These are phyloP conservation scores for Gossypium laxum DNA, from an alignment of 441 rosid species.

Conservation along the genomic window DNA sequence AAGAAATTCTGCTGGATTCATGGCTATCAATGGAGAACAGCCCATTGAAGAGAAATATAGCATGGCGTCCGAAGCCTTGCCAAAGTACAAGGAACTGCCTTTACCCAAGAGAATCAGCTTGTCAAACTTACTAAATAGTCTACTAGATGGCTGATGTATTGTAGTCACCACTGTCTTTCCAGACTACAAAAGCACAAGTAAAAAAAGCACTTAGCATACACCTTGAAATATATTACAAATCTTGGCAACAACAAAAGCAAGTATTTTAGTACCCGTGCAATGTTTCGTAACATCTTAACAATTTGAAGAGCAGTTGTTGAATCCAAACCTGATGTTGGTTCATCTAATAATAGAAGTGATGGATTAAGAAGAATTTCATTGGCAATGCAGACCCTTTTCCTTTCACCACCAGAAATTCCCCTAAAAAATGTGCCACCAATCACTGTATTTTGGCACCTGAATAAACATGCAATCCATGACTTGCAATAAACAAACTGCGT, in stretches of 20 bases:
- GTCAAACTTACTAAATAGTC: conserved; percentile 26
- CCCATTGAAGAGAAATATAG: conserved; percentile 26
- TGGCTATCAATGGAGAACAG: conserved; percentile 24
- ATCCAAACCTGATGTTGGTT: conserved; percentile 38
- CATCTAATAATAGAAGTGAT: conserved; percentile 30
- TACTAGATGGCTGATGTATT: conserved; percentile 28
- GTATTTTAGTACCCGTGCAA: conserved; percentile 18
- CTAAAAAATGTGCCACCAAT: conserved; percentile 22
- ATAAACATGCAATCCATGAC: not conserved
- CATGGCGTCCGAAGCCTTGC: conserved; percentile 29
- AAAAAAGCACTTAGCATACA: not conserved
- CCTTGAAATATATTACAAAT: not conserved
- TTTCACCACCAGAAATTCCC: conserved; percentile 35
- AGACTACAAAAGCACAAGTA: conserved; percentile 7
- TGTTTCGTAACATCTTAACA: conserved; percentile 15
- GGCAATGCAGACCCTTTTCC: conserved; percentile 33
- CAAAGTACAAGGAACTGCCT: conserved; percentile 22
- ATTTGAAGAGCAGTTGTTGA: conserved; percentile 20
- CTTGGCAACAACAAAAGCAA: not conserved
- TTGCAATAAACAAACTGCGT: not conserved
- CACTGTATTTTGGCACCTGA: conserved; percentile 24
- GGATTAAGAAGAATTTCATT: conserved; percentile 32
- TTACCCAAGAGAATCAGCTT: conserved; percentile 25
- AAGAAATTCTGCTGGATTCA: conserved; percentile 31
- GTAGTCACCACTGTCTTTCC: conserved; percentile 27